Conservation (phyloP, 2,329 filamentous ascomycete species). For the Sordariomycetes sp. region DNA sequence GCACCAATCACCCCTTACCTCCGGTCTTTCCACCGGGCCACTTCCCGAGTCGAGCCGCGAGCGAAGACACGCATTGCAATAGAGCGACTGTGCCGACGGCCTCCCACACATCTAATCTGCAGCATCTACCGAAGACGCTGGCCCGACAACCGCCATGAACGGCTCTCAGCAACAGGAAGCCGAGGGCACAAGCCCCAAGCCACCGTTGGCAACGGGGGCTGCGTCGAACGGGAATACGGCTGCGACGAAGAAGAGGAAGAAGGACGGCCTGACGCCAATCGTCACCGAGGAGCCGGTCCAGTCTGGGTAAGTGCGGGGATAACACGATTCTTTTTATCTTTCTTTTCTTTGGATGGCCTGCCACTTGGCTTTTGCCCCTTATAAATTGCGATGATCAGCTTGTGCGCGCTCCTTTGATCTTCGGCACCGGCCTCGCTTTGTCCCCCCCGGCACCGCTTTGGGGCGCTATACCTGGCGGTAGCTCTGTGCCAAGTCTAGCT, state of each 20-base stretch:
- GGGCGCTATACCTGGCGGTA: background rate
- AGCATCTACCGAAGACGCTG: background rate
- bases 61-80: background rate
- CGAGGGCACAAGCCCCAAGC: background rate
- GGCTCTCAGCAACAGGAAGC: slow-evolving; percentile 3
- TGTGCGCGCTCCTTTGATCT: background rate
- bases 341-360: background rate
- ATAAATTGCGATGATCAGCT: background rate
- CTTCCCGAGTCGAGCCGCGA: background rate
- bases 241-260: slow-evolving; percentile 57
- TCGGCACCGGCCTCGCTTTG: background rate
- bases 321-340: background rate
- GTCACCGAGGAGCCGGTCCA: slow-evolving; percentile 47
- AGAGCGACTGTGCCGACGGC: background rate
- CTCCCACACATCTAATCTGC: background rate
- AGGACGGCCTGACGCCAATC: slow-evolving; percentile 62
- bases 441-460: background rate
- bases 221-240: background rate
- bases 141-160: slow-evolving; percentile 4
- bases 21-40: background rate
- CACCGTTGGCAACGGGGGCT: background rate
- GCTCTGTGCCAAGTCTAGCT: background rate
- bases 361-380: too few species aligned
- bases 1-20: background rate
- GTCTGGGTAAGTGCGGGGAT: slow-evolving; percentile 18